Base-by-base conservation (phyloP, 345 rosid genomes). In the Bruguiera sexangula region DNA sequence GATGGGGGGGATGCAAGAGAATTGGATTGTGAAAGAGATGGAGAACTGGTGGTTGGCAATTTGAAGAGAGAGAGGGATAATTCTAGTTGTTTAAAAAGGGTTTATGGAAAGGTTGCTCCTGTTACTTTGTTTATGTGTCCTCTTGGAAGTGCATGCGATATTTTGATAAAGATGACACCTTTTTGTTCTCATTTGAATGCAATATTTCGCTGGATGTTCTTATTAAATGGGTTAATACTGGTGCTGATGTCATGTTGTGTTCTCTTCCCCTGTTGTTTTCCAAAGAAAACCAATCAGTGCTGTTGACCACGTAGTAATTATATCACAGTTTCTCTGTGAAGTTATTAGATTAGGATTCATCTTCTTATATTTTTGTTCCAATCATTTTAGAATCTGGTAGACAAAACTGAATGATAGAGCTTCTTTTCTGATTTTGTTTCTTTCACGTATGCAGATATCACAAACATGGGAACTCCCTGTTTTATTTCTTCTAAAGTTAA, bases 391-490 rank as follows among this genome's bases (percentile, higher is more conserved):
- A 59, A 36, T 61, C 22, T 27, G 29, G 8, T 29, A 46, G 13
- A 70, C 19, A 8, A 32, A 32, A 61, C 54, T 57, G 11, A 20
- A 11, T 34, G 37, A 34, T 19, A 32, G 15, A n/a, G 22, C 16
- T 36, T 34, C 15, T 63, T 66, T 60, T 27, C 39, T 16, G 15
- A 48, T 46, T 66, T 21, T 71, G 20, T 71, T 24, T 57, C 67
- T 62, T 18, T 60, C 63, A 10, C 72, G 37, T 60, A 27, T 75
- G 60, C 93, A 91, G 97, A 79, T 95, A 69, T 84, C 93, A 27
- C 80, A 80, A 81, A 62, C 74, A 30, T 92, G 93, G 97, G 87
- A 89, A 68, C 72, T 80, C 77, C 97, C 99, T 15, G 84, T 95
- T 60, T 60, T 84, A 30, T 66, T 87, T 74, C 63, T 87, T 75